Percentiles rank a stretch among this genome's conserved stretches.
phyloP scores from a whole-genome alignment of 1,284 basidiomycete species.

The Apiotrichum veenhuisii region DNA sequence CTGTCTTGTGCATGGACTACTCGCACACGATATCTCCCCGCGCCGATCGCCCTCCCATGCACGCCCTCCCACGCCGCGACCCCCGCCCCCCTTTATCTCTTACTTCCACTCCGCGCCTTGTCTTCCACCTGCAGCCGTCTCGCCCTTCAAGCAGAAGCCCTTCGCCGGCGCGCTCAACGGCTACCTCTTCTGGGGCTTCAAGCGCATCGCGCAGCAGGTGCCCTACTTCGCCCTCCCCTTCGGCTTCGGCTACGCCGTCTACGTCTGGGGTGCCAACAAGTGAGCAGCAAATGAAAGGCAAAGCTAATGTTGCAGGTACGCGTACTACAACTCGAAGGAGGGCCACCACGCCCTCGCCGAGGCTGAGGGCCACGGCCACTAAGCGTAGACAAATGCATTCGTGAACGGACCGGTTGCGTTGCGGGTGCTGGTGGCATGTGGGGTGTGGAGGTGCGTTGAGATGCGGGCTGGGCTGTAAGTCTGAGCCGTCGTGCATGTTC shows the following conservation, averaged over 20 bases:
- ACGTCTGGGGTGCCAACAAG: conserved; percentile 74
- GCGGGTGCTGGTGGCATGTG: too few relatives aligned
- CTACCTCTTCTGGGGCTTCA: conserved; percentile 85
- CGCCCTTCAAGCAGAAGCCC: conserved; percentile 73
- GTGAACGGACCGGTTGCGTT: too few relatives aligned
- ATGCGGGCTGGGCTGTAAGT: too few relatives aligned
- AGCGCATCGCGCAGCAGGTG: conserved; percentile 67
- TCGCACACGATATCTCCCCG: not conserved
- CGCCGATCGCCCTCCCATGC: not conserved
- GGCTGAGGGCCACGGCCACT: conserved; percentile 32
- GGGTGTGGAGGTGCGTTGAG: too few relatives aligned
- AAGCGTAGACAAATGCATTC: conserved; percentile 19
- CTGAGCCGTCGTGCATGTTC: too few relatives aligned
- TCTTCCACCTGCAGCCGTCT: conserved; percentile 65
- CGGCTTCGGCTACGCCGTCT: conserved; percentile 70
- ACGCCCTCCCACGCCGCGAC: conserved; percentile 5
- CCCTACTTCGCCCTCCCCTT: conserved; percentile 79
- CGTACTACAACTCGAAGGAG: conserved; percentile 49
- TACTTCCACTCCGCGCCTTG: not conserved
- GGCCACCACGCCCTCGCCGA: conserved; percentile 42
- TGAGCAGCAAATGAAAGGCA: conserved; percentile 10
- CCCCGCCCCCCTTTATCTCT: not conserved
- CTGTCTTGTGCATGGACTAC: not conserved
- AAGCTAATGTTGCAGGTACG: conserved; percentile 28
- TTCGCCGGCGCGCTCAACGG: conserved; percentile 65